These are phyloP conservation scores for Erythrophleum fordii DNA, from an alignment of 306 rosid genomes.

Conservation along the genomic window DNA sequence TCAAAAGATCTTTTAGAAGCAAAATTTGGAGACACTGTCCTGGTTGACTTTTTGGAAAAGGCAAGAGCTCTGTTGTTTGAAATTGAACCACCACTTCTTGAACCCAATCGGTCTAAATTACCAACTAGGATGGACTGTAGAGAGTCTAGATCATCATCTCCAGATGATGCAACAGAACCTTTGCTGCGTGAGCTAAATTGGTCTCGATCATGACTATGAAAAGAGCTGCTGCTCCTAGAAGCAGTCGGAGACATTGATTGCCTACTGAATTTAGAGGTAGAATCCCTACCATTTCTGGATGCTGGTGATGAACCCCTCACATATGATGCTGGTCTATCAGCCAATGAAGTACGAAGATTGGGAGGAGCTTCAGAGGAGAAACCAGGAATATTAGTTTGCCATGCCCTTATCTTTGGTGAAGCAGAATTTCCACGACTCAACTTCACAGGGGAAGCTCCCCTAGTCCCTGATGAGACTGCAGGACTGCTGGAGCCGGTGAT, in stretches of 20 bases:
- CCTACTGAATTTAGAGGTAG: constrained; percentile 60
- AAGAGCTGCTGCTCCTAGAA: constrained; percentile 74
- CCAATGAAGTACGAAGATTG: constrained; percentile 83
- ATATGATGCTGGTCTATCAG: constrained; percentile 82
- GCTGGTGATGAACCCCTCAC: constrained; percentile 94
- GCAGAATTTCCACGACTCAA: constrained; percentile 76
- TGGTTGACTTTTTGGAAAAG: constrained; percentile 63
- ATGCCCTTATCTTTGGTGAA: constrained; percentile 84
- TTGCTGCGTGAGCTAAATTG: constrained; percentile 75
- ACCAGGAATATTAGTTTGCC: constrained; percentile 90
- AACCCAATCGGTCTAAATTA: constrained; percentile 62
- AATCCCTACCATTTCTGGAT: constrained; percentile 65
- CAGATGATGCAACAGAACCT: constrained; percentile 83
- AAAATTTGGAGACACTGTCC: constrained; percentile 60
- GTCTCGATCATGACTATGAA: constrained; percentile 79
- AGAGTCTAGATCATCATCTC: constrained; percentile 82
- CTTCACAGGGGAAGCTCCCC: constrained; percentile 79
- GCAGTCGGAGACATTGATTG: constrained; percentile 87
- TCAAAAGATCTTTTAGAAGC: constrained; percentile 81
- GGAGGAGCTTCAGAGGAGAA: constrained; percentile 88
- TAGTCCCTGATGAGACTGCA: constrained; percentile 54
- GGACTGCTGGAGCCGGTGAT: constrained; percentile 66
- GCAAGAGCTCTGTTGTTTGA: constrained; percentile 62
- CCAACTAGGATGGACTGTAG: constrained; percentile 69
- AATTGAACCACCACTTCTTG: constrained; percentile 54